phyloP scores from a whole-genome alignment of 1,284 basidiomycete genomes.

The Ustilago bromivora region DNA sequence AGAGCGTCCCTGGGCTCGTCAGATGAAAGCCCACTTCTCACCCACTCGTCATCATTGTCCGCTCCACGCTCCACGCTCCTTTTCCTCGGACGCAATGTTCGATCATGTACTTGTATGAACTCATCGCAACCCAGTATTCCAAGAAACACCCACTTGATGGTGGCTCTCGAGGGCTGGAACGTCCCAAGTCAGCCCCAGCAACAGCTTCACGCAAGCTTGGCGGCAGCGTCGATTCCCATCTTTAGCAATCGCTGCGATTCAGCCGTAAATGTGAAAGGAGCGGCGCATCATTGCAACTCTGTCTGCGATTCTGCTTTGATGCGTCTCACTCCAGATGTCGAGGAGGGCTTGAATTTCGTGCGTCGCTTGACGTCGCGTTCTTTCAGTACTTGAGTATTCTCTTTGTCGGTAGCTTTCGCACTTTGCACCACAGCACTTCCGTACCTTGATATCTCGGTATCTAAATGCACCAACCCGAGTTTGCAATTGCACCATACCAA shows the following conservation, averaged over 20 bases:
- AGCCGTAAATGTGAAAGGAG: not conserved
- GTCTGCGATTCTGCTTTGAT: too few relatives aligned
- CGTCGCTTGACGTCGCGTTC: conserved; percentile 13
- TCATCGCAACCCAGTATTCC: not conserved
- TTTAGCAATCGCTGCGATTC: too few relatives aligned
- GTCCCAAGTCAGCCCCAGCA: not conserved
- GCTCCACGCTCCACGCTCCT: not conserved
- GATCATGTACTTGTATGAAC: conserved; percentile 14
- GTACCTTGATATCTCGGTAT: too few relatives aligned
- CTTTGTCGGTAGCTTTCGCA: too few relatives aligned
- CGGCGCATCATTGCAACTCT: too few relatives aligned
- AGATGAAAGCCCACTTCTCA: not conserved
- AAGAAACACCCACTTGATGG: not conserved
- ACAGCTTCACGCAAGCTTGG: not conserved
- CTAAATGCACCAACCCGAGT: not conserved
- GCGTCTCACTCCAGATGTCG: too few relatives aligned
- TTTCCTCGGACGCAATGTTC: not conserved
- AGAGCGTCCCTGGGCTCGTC: not conserved
- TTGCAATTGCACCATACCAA: not conserved
- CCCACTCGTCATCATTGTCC: not conserved
- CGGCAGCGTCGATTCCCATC: too few relatives aligned
- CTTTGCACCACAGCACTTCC: too few relatives aligned
- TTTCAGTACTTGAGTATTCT: not conserved
- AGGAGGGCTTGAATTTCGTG: not conserved
- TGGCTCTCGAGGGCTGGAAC: not conserved